Conservation (phyloP, 2,329 filamentous ascomycete species). For the Myotisia sp. region DNA sequence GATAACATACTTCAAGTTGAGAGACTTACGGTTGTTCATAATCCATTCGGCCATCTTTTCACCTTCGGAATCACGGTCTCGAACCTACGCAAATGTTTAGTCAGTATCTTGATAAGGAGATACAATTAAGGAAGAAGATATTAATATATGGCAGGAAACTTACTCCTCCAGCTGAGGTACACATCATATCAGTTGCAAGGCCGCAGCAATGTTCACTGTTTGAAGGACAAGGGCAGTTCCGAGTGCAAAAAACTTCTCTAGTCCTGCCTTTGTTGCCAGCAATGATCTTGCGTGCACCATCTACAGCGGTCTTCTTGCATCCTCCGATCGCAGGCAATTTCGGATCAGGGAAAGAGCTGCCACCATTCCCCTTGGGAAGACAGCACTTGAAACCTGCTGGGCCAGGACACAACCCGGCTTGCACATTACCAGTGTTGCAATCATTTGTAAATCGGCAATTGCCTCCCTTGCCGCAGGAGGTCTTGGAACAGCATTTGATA, state of each 20-base stretch:
- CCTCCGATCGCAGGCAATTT: constrained; percentile 2
- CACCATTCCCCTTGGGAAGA: not conserved
- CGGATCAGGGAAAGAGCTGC: constrained; percentile 4
- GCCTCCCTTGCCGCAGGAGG: not conserved
- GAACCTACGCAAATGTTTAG: too few species aligned
- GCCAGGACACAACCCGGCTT: not conserved
- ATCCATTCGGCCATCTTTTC: constrained; percentile 36
- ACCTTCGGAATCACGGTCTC: constrained; percentile 24
- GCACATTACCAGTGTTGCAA: constrained; percentile 2
- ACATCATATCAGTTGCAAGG: constrained; percentile 6
- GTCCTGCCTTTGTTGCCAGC: constrained; percentile 1
- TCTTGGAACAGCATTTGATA: constrained; percentile 4
- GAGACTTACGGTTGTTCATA: constrained; percentile 30
- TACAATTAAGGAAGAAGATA: too few species aligned
- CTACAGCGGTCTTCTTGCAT: constrained; percentile 5
- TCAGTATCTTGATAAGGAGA: too few species aligned
- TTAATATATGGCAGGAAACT: too few species aligned
- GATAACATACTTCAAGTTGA: constrained; percentile 38
- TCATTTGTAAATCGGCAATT: constrained; percentile 1
- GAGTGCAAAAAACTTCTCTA: constrained; percentile 4
- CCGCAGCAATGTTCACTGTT: constrained; percentile 6
- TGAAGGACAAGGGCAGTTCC: constrained; percentile 4
- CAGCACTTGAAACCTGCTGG: constrained; percentile 2
- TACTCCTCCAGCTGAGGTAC: constrained; percentile 10
- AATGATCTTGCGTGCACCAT: constrained; percentile 3